phyloP scores from a whole-genome alignment of 2,329 filamentous ascomycete genomes.

The Amylocarpus encephaloides region DNA sequence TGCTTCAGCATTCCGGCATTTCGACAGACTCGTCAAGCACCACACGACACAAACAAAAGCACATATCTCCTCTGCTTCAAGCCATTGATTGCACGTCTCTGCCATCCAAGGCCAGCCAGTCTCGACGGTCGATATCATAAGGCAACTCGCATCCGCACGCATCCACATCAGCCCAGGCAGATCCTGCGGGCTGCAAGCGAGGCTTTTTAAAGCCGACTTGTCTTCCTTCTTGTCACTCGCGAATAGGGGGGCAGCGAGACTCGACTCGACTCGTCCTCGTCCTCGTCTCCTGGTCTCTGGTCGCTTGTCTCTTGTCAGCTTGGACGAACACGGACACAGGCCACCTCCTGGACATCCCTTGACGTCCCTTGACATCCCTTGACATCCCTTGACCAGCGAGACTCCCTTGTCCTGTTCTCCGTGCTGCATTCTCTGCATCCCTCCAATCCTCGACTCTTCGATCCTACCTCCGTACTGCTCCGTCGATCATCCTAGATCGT shows the following conservation, averaged over 20 bases:
- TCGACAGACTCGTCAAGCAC: not conserved
- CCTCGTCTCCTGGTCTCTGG: too few species aligned
- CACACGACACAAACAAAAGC: not conserved
- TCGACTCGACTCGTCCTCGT: not conserved
- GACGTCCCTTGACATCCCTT: too few species aligned
- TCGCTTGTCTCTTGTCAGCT: slow-evolving; percentile 7
- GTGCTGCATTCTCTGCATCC: not conserved
- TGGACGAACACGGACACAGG: not conserved
- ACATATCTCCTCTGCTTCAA: too few species aligned
- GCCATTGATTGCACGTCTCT: not conserved
- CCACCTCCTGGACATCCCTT: not conserved
- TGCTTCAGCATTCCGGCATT: too few species aligned
- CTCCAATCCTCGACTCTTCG: too few species aligned
- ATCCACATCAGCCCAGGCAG: slow-evolving; percentile 13
- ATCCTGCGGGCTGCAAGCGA: slow-evolving; percentile 20
- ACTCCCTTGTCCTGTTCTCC: not conserved
- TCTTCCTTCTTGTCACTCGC: not conserved
- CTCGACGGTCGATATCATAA: not conserved
- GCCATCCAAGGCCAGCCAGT: not conserved
- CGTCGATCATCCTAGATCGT: too few species aligned
- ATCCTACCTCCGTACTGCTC: too few species aligned
- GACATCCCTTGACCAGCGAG: too few species aligned
- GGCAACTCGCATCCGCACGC: slow-evolving; percentile 1
- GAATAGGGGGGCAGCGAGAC: too few species aligned
- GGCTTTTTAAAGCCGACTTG: slow-evolving; percentile 8